Evolutionary conservation across 768 basidiomycete species (phyloP), one percentile per base, ranked within the genome.

Genomic region (Amanita phalloides): DNA sequence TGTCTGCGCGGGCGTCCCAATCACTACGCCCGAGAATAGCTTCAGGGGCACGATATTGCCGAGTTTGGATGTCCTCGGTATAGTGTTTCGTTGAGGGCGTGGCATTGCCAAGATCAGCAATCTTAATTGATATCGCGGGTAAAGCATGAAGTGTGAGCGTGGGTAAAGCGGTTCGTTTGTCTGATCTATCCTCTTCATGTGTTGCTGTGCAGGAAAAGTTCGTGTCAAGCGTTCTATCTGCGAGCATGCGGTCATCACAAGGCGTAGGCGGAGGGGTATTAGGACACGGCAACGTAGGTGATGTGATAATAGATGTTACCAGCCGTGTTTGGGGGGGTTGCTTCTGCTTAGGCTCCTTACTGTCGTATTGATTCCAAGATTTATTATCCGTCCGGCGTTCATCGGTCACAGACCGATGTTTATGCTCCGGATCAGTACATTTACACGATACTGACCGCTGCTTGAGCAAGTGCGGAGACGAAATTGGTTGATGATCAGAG

Each of bases 61-160:
- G 79, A n/a, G 92, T 96, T 69, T 95, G 93, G 57, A 94, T 95
- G 62, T 93, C 92, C 61, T 94, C 92, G 7, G 92, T 95, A 64
- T 81, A 96, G 64, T 95, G 91, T 60, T 83, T 82, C 57, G 71
- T 84, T n/a, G 88, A 84, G 13, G 90, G 92, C 33, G 92, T 93
- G 23, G 92, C 93, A 63, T 96, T 96, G 23, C 92, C 92, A 41
- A 96, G 71, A 69, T 96, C 92, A 28, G 92, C 92, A 55, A 96
- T 93, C 74, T 96, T 95, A 62, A 96, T 78, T 17, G 78, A 82
- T 57, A 96, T 82, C 2, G 78, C 77, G 14, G 73, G 26, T 37
- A 43, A 28, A 50, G 26, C 51, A 63, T 48, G 52, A 49, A 32
- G 20, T 21, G 28, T 6, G 14, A 23, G 20, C 3, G n/a, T 13